Evolutionary conservation across 2,329 filamentous ascomycete genomes (phyloP).

Genomic region (Penicillium nordicum): DNA sequence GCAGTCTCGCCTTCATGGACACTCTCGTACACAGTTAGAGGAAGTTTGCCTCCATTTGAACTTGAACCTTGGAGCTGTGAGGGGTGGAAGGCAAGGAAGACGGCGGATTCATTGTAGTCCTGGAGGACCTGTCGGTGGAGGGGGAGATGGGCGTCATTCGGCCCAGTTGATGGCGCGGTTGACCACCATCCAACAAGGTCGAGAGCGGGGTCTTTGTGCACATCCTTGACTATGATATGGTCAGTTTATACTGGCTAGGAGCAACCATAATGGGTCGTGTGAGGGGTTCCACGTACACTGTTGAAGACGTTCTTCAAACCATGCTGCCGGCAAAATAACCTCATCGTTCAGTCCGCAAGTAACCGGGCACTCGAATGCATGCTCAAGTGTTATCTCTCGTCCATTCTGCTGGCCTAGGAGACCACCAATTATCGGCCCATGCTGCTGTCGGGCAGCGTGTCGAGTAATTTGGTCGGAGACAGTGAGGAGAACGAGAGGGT

Average conservation of each 20-base stretch:
- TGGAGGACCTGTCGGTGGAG: conserved; percentile 75
- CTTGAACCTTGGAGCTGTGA: conserved; percentile 50
- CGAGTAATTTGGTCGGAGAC: conserved; percentile 96
- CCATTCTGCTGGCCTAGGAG: conserved; percentile 91
- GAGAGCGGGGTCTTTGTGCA: conserved; percentile 78
- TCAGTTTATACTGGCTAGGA: conserved; percentile 1
- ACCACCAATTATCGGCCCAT: conserved; percentile 76
- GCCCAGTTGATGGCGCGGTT: conserved; percentile 68
- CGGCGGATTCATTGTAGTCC: conserved; percentile 75
- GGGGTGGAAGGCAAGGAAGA: conserved; percentile 84
- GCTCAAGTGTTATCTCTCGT: conserved; percentile 83
- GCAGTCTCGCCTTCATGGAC: conserved; percentile 68
- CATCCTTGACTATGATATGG: conserved; percentile 67
- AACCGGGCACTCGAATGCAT: conserved; percentile 80
- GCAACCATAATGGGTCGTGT: background rate
- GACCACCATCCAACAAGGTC: conserved; percentile 94
- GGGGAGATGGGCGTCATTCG: conserved; percentile 62
- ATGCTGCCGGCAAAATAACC: conserved; percentile 62
- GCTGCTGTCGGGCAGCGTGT: conserved; percentile 72
- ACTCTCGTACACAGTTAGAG: conserved; percentile 87
- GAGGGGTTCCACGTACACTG: conserved; percentile 64
- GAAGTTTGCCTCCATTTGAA: conserved; percentile 72
- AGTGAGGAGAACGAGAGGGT: conserved; percentile 90
- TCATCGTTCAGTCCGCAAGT: conserved; percentile 51
- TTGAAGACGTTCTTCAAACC: conserved; percentile 75